Percentiles rank a stretch among this genome's conserved stretches.
These are phyloP conservation scores for Aspergillus steynii DNA, from an alignment of 495 filamentous ascomycete species.

Conservation along the genomic window DNA sequence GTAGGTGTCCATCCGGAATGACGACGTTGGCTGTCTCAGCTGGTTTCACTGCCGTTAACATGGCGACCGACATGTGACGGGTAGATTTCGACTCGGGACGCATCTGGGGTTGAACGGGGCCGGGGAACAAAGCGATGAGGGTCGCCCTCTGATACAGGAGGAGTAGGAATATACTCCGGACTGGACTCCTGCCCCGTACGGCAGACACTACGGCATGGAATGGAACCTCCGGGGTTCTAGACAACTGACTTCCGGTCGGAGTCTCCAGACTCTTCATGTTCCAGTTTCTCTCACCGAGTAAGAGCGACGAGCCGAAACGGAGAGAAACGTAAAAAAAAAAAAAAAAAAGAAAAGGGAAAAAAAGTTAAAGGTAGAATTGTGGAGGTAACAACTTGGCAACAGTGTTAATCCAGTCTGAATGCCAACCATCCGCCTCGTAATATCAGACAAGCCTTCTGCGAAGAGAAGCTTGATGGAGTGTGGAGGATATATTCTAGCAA, in stretches of 20 bases:
- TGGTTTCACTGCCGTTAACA: neutral
- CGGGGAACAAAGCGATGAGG: too few species aligned
- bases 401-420: constrained; percentile 1
- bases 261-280: constrained; percentile 2
- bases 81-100: neutral
- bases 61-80: neutral
- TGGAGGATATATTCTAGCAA: constrained; percentile 10
- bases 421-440: constrained; percentile 4
- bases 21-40: neutral
- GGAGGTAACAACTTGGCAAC: constrained; percentile 14
- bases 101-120: neutral
- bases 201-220: neutral
- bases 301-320: too few species aligned
- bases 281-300: constrained; percentile 7
- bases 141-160: too few species aligned
- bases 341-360: constrained; percentile 1
- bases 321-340: neutral
- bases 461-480: constrained; percentile 20
- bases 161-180: too few species aligned
- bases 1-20: neutral
- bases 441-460: constrained; percentile 23
- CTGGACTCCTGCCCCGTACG: neutral
- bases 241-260: neutral
- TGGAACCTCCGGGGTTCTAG: too few species aligned
- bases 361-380: constrained; percentile 3